Conservation (phyloP, 345 rosid species). For the Excoecaria cochinchinensis region DNA sequence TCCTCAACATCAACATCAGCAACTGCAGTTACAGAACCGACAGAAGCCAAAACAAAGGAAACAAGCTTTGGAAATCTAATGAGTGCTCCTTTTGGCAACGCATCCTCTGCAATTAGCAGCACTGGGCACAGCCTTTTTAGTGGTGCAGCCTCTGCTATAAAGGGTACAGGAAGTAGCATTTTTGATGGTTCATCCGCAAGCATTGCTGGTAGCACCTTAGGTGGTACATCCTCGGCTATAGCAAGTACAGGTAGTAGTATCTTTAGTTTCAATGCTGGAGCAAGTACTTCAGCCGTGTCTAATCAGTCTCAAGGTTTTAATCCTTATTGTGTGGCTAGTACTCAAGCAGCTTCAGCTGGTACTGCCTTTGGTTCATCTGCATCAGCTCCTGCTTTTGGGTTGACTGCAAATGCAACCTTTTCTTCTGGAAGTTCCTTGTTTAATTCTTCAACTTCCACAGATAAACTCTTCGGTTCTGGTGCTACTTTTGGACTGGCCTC, state of each 20-base stretch:
- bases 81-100: constrained; percentile 36
- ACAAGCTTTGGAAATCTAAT: constrained; percentile 29
- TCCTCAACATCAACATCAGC: constrained; percentile 33
- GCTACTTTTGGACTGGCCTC: constrained; percentile 51
- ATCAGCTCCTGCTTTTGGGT: constrained; percentile 53
- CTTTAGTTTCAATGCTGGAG: constrained; percentile 45
- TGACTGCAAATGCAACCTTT: constrained; percentile 42
- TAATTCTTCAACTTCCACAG: constrained; percentile 47
- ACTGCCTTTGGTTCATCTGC: constrained; percentile 47
- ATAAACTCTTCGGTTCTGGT: constrained; percentile 42
- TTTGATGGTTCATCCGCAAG: constrained; percentile 40
- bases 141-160: constrained; percentile 9
- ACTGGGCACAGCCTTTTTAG: neutral
- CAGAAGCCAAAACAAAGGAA: constrained; percentile 44
- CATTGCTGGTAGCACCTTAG: constrained; percentile 28
- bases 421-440: constrained; percentile 48
- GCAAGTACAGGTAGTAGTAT: constrained; percentile 31
- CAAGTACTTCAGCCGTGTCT: constrained; percentile 38
- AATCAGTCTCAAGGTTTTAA: constrained; percentile 47
- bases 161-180: constrained; percentile 4
- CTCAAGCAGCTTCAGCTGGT: constrained; percentile 44
- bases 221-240: constrained; percentile 26
- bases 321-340: constrained; percentile 37
- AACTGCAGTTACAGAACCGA: constrained; percentile 19
- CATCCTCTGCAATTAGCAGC: constrained; percentile 14